A percentile compares a stretch with the other conserved stretches of the same genome.
Evolutionary conservation across 257 asterid species (phyloP).

Genomic region (Solanum pimpinellifolium): DNA sequence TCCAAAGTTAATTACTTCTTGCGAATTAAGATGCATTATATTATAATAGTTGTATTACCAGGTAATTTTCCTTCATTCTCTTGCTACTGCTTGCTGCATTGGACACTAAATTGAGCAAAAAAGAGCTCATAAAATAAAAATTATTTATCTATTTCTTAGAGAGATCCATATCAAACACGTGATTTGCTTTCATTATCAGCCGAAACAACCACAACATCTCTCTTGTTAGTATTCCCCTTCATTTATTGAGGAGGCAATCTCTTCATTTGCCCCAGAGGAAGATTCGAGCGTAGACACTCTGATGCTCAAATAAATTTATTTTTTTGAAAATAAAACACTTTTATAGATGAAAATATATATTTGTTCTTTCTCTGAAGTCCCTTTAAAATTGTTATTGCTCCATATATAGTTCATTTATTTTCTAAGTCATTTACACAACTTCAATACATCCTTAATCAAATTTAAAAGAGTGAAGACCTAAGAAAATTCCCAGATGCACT

Average conservation of each 20-base stretch:
- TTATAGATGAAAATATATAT: neutral
- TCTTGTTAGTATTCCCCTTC: neutral
- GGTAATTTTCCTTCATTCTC: no score
- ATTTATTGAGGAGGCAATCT: neutral
- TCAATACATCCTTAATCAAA: neutral
- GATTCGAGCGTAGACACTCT: neutral
- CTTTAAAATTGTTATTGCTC: neutral
- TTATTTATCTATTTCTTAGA: no score
- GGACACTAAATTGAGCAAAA: no score
- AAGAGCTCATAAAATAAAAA: no score
- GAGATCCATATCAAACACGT: neutral
- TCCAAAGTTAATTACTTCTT: no score
- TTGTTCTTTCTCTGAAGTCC: neutral
- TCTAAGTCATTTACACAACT: neutral
- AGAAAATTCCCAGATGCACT: no score
- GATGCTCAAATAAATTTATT: neutral
- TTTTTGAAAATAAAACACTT: neutral
- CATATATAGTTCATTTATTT: neutral
- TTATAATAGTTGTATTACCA: no score
- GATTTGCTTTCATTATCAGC: neutral
- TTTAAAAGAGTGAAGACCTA: neutral
- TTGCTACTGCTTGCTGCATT: no score
- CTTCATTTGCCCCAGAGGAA: neutral
- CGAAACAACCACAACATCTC: neutral
- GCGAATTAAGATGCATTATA: no score